Base-by-base conservation (phyloP, 805 yeast species). In the Cephaloascus albidus region DNA sequence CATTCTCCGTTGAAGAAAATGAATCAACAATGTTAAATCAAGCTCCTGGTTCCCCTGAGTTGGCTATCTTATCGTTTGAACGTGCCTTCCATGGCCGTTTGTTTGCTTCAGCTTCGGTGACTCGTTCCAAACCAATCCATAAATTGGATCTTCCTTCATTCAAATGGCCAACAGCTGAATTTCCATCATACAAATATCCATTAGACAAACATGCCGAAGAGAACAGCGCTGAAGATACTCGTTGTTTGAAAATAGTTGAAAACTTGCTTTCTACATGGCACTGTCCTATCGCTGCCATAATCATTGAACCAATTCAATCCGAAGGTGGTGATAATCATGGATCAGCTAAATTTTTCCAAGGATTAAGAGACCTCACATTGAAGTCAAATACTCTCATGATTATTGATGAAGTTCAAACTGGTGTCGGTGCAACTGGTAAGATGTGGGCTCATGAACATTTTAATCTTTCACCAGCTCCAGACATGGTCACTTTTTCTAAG, bases 161-260 rank as follows among this genome's bases (percentile, higher is more conserved):
- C 70, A 77, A 85, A 55, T 89, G 97, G 97, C 97, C 97, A 56
- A 88, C 85, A 60, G 96, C 96, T 41, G 87, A 86, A 46, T 89
- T 81, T 70, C 97, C 97, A 47, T 51, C 73, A 38, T 80, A 86
- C 63, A 68, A 80, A 61, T 89, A 87, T 61, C 97, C 97, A 43
- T 72, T 88, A 54, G 89, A 78, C 40, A 71, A 75, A 38, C 55
- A 78, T 57, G 76, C 55, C 33, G 78, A 68, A 36, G 78, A 65
- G 48, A 89, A 89, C 74, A 65, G 68, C 37, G 60, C 68, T 38
- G 96, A 88, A 65, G 97, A 89, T 63, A 77, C 70, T 44, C 74
- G 93, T 55, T 85, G 96, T 60, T 72, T 89, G 47, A 74, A 66
- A 36, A 77, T 76, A 48, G 87, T 88, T 43, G 96, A 87, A 55